phyloP scores from a whole-genome alignment of 176 grass and related monocot species.

The Canna indica region DNA sequence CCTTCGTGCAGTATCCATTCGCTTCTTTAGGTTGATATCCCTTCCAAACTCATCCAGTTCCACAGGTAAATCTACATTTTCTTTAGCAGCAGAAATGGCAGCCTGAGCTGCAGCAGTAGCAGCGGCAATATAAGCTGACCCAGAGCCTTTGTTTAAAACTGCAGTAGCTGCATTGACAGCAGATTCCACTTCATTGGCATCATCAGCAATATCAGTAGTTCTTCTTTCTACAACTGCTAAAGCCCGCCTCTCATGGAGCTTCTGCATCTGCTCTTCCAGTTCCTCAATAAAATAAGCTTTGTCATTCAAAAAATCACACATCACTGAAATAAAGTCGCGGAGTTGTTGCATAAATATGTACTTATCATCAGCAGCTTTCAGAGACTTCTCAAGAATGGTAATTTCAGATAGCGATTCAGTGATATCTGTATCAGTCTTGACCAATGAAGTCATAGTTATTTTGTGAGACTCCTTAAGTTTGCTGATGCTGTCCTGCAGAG shows the following conservation, averaged over 20 bases:
- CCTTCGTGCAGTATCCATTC: conserved; percentile 61
- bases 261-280: conserved; percentile 81
- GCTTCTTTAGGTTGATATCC: conserved; percentile 67
- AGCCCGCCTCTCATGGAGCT: conserved; percentile 63
- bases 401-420: conserved; percentile 79
- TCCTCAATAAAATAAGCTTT: conserved; percentile 92
- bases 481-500: conserved; percentile 65
- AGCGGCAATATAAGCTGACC: conserved; percentile 43
- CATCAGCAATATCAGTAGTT: conserved; percentile 55
- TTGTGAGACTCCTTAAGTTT: conserved; percentile 80
- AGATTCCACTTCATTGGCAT: conserved; percentile 61
- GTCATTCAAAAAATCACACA: conserved; percentile 91
- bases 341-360: conserved; percentile 89
- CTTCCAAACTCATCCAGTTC: conserved; percentile 88
- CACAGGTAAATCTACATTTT: conserved; percentile 47
- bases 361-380: conserved; percentile 67
- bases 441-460: conserved; percentile 43
- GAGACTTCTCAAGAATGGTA: conserved; percentile 45
- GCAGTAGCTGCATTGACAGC: conserved; percentile 62
- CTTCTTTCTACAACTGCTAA: conserved; percentile 58
- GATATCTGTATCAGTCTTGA: conserved; percentile 58
- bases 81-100: conserved; percentile 49
- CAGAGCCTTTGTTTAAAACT: conserved; percentile 64
- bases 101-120: conserved; percentile 70
- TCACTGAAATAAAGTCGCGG: conserved; percentile 69